These are phyloP conservation scores for Tuctoria greenei DNA, from an alignment of 176 grass and related monocot genomes.

Conservation along the genomic window DNA sequence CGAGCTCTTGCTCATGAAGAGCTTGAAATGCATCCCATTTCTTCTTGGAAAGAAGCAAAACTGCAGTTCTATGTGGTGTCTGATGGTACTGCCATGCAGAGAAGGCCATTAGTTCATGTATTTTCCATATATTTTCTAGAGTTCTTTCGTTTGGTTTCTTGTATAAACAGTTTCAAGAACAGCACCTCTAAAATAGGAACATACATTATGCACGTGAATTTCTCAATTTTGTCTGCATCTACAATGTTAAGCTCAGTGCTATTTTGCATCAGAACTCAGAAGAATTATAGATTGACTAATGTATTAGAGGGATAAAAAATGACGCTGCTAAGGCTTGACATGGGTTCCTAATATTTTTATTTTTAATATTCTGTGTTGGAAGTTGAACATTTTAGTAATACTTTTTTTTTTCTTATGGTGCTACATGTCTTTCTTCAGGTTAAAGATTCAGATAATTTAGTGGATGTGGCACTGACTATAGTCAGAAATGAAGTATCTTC, in stretches of 20 bases:
- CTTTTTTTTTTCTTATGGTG: conserved; percentile 18
- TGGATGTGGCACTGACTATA: conserved; percentile 65
- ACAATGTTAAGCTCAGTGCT: background rate
- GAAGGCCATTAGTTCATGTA: conserved; percentile 69
- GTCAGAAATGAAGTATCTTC: conserved; percentile 72
- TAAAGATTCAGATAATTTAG: conserved; percentile 68
- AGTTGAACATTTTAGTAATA: conserved; percentile 2
- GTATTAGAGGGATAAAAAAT: conserved; percentile 4
- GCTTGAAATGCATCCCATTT: conserved; percentile 67
- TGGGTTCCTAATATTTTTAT: background rate
- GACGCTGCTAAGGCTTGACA: background rate
- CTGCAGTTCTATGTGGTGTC: conserved; percentile 33
- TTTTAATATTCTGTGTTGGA: conserved; percentile 30
- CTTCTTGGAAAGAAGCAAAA: conserved; percentile 72
- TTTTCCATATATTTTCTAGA: conserved; percentile 26
- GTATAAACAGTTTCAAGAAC: conserved; percentile 10
- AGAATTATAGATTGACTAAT: conserved; percentile 13
- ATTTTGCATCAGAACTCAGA: background rate
- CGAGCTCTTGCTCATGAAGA: conserved; percentile 56
- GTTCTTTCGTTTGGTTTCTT: conserved; percentile 11
- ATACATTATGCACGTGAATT: background rate
- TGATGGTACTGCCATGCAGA: conserved; percentile 40
- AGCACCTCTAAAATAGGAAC: conserved; percentile 1
- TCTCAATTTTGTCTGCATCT: background rate
- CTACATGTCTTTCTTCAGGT: conserved; percentile 56